Percentiles rank a stretch among this genome's conserved stretches.
Conservation (phyloP, 306 rosid genomes). For the Sesbania bispinosa region DNA sequence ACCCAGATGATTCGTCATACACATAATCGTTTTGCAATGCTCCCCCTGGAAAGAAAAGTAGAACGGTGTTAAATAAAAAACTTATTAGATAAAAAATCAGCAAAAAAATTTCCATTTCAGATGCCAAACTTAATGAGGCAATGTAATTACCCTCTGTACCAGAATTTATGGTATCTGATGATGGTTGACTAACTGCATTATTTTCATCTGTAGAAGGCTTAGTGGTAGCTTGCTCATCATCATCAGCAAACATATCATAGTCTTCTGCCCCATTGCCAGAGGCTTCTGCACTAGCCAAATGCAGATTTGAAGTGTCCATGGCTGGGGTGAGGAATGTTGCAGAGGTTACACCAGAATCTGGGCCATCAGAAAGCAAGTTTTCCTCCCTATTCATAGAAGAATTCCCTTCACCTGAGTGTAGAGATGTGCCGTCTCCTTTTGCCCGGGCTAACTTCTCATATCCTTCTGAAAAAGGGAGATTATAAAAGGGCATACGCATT, state of each 20-base stretch:
- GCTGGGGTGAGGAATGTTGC: conserved; percentile 18
- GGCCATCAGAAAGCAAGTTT: conserved; percentile 35
- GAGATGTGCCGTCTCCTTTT: conserved; percentile 50
- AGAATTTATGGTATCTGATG: conserved; percentile 27
- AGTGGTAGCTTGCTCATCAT: conserved; percentile 44
- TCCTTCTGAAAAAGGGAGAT: conserved; percentile 62
- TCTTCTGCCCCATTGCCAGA: conserved; percentile 47
- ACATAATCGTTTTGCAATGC: conserved; percentile 49
- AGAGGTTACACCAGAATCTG: conserved; percentile 39
- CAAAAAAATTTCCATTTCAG: conserved; percentile 14
- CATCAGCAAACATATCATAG: conserved; percentile 82
- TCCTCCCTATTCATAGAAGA: conserved; percentile 34
- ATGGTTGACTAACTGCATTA: conserved; percentile 38
- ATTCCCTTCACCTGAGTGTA: conserved; percentile 35
- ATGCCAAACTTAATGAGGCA: not conserved
- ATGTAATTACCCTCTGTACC: conserved; percentile 42
- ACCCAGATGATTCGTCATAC: conserved; percentile 72
- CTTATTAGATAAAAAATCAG: not conserved
- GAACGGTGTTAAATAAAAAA: not conserved
- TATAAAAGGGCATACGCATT: conserved; percentile 3
- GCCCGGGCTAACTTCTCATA: conserved; percentile 63
- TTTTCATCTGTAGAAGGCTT: conserved; percentile 50
- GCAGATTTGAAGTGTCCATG: conserved; percentile 26
- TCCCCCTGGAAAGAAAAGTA: conserved; percentile 43
- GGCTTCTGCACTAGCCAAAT: conserved; percentile 36